These are phyloP conservation scores for Cyathus striatus DNA, from an alignment of 768 basidiomycete species.

Conservation along the genomic window DNA sequence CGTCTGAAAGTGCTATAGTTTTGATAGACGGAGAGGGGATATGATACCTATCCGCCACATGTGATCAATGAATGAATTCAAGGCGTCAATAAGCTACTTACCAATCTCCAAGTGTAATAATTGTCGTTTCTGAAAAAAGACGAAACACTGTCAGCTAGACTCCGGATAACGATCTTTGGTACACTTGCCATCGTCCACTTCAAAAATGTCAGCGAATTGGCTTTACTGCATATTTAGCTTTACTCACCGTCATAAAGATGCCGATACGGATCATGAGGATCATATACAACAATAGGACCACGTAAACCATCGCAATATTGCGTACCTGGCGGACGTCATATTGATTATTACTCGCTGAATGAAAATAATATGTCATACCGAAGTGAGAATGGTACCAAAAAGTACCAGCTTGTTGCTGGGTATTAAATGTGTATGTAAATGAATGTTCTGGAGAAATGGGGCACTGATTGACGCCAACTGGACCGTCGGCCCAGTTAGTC, in stretches of 20 bases:
- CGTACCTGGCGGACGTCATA: slow-evolving; percentile 9
- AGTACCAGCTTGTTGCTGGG: slow-evolving; percentile 17
- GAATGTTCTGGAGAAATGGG: slow-evolving; percentile 30
- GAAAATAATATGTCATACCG: slow-evolving; percentile 10
- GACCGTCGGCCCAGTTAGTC: slow-evolving; percentile 29
- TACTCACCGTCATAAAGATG: slow-evolving; percentile 10
- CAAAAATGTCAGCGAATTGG: background rate
- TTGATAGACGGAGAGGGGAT: slow-evolving; percentile 11
- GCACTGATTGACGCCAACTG: slow-evolving; percentile 32
- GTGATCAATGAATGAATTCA: background rate
- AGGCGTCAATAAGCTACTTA: background rate
- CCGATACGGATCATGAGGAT: slow-evolving; percentile 16
- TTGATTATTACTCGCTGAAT: background rate
- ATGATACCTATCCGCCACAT: slow-evolving; percentile 14
- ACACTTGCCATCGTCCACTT: slow-evolving; percentile 27
- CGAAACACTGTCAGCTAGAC: background rate
- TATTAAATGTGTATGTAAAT: slow-evolving; percentile 33
- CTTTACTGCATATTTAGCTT: background rate
- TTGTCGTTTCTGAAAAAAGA: slow-evolving; percentile 25
- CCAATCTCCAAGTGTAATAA: slow-evolving; percentile 39
- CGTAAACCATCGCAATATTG: slow-evolving; percentile 46
- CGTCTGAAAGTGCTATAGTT: slow-evolving; percentile 17
- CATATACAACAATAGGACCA: slow-evolving; percentile 31
- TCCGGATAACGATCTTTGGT: background rate
- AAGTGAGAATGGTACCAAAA: slow-evolving; percentile 26